Base-by-base conservation (phyloP, 139 green algal genomes). In the Choricystis sp. region DNA sequence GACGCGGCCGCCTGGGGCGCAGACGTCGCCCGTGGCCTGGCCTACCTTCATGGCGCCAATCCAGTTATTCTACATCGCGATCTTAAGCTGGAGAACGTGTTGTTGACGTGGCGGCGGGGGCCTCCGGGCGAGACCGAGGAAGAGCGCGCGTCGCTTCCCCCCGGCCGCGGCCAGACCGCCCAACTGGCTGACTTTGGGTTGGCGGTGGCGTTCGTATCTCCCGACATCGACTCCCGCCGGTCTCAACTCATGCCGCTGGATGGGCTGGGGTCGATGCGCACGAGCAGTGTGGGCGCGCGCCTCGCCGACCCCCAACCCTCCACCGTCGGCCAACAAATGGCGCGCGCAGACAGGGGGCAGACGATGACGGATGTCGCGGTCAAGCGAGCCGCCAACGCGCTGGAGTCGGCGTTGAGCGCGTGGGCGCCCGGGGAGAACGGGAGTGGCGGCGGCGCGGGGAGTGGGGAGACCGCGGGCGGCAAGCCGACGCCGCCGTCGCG, bases 11-110 rank as follows among this genome's bases (percentile, higher is more conserved):
- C 66, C 3, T 93, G 85, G 85, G 60, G 70, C 22, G 55, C 74
- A 21, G 57, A 77, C 29, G 67, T 88, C 1, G 81, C 82, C 1
- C 64, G 74, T 25, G 83, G 81, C 2, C 65, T 88, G 66, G 27
- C 79, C 61, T 91, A 91, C 78, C 76, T 90, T 22, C 86, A 94
- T 64, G 30, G 58, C 0, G 82, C 77, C 58, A 61, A 67, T 2
- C 81, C 85, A 22, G 83, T 87, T 67, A 81, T 94, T 26, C 83
- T 94, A 21, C 86, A 94, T 70, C 60, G 85, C 3, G 85, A 92
- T 71, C 60, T 92, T 16, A 89, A 89, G 73, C 66, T 79, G 49
- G 77, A 82, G 25, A 84, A 84, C 60, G 28, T 83, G 5, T 69
- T 83, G 67, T 64, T 83, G 26, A 80, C 66, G 2, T 26, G 9